A percentile compares a stretch with the other conserved stretches of the same genome.
These are phyloP conservation scores for Termitomyces sp. DNA, from an alignment of 768 basidiomycete genomes.

Conservation along the genomic window DNA sequence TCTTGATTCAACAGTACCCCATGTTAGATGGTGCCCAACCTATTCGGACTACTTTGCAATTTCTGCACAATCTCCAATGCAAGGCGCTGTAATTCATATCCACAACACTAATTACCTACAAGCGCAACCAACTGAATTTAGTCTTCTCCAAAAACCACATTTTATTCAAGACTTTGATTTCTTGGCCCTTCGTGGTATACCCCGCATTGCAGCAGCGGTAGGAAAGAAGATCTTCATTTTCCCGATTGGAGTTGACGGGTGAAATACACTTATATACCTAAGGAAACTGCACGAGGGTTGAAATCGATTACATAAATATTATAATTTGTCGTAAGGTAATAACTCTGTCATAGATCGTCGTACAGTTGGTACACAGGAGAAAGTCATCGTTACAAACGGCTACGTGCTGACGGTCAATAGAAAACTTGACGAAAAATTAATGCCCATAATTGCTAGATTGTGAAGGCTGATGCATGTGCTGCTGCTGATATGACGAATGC, in stretches of 20 bases:
- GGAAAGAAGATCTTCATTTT: conserved; percentile 59
- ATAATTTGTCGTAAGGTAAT: conserved; percentile 2
- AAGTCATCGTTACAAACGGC: background rate
- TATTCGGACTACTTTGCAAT: conserved; percentile 78
- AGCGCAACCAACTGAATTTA: conserved; percentile 58
- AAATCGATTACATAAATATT: background rate
- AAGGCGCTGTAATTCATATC: conserved; percentile 67
- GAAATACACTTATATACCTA: conserved; percentile 10
- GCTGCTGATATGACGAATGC: conserved; percentile 25
- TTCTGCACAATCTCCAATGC: conserved; percentile 52
- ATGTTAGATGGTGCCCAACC: conserved; percentile 70
- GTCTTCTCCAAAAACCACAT: conserved; percentile 58
- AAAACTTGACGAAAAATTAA: conserved; percentile 16
- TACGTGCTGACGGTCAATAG: conserved; percentile 3
- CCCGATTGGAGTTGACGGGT: conserved; percentile 59
- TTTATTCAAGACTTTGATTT: conserved; percentile 77
- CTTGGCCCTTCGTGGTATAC: conserved; percentile 54
- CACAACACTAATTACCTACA: conserved; percentile 65
- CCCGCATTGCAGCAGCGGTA: conserved; percentile 65
- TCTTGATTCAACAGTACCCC: background rate
- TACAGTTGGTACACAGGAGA: conserved; percentile 2
- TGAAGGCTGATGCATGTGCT: conserved; percentile 23
- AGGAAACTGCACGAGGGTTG: background rate
- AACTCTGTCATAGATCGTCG: background rate
- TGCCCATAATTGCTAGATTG: conserved; percentile 27